A percentile compares a stretch with the other conserved stretches of the same genome.
phyloP scores from a whole-genome alignment of 108 stramenopile genomes.

The Skeletonema grethae region DNA sequence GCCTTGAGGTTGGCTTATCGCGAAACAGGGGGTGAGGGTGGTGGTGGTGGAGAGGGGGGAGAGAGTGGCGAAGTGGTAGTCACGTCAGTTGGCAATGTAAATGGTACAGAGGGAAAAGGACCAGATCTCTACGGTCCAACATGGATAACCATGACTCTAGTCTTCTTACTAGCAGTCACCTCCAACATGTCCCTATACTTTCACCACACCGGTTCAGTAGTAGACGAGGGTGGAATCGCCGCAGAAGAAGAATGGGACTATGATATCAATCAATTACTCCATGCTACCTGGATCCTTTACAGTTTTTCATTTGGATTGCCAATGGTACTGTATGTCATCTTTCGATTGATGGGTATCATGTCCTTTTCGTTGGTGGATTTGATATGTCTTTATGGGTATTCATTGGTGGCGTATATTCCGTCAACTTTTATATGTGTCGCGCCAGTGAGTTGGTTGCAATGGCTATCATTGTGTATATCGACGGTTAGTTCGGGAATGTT shows the following conservation, averaged over 20 bases:
- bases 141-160: slow-evolving; percentile 83
- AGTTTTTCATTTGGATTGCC: slow-evolving; percentile 66
- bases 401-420: slow-evolving; percentile 71
- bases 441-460: slow-evolving; percentile 57
- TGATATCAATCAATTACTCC: slow-evolving; percentile 73
- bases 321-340: slow-evolving; percentile 54
- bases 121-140: slow-evolving; percentile 88
- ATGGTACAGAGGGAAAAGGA: slow-evolving; percentile 48
- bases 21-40: background rate
- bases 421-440: slow-evolving; percentile 60
- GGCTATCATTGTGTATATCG: slow-evolving; percentile 57
- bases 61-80: background rate
- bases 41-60: background rate
- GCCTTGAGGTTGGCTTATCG: slow-evolving; percentile 16
- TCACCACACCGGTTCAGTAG: slow-evolving; percentile 23
- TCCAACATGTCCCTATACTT: slow-evolving; percentile 56
- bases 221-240: slow-evolving; percentile 31
- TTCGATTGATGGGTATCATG: slow-evolving; percentile 52
- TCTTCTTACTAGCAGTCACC: slow-evolving; percentile 77
- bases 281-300: slow-evolving; percentile 59
- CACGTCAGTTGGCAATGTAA: background rate
- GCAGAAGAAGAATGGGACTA: slow-evolving; percentile 78
- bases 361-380: slow-evolving; percentile 55
- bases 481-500: slow-evolving; percentile 60
- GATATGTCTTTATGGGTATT: slow-evolving; percentile 85